Conservation (phyloP, 768 basidiomycete species). For the Leccinum fibrillosum region DNA sequence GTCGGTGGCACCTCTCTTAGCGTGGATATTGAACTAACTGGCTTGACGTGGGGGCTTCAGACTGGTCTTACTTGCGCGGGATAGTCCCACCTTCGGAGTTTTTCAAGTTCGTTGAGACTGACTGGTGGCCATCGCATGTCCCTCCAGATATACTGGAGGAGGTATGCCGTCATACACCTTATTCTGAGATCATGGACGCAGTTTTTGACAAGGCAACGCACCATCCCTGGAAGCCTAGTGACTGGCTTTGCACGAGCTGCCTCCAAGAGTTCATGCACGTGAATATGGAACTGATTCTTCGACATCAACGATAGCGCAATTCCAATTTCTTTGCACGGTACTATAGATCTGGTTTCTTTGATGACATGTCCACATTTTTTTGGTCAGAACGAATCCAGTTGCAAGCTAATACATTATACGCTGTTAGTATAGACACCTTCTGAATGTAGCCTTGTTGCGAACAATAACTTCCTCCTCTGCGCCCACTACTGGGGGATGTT, state of each 20-base stretch:
- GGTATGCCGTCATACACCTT: neutral
- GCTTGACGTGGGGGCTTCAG: neutral
- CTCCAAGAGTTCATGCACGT: neutral
- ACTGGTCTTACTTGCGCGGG: neutral
- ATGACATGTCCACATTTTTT: neutral
- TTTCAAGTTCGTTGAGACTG: neutral
- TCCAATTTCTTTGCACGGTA: neutral
- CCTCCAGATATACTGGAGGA: neutral
- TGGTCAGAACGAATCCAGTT: neutral
- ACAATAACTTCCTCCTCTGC: too few relatives aligned
- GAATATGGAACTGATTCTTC: neutral
- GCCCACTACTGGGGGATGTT: too few relatives aligned
- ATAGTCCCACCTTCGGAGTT: neutral
- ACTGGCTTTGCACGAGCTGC: neutral
- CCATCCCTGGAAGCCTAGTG: neutral
- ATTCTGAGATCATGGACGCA: neutral
- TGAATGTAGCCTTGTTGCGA: neutral
- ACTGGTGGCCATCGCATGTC: neutral
- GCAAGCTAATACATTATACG: neutral
- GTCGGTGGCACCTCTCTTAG: neutral
- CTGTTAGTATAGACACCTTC: neutral
- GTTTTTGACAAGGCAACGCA: neutral
- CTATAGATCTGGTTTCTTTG: neutral
- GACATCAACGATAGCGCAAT: neutral
- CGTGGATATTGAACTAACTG: neutral